Base-by-base conservation (phyloP, 2,329 filamentous ascomycete species). In the Phialophora chinensis region DNA sequence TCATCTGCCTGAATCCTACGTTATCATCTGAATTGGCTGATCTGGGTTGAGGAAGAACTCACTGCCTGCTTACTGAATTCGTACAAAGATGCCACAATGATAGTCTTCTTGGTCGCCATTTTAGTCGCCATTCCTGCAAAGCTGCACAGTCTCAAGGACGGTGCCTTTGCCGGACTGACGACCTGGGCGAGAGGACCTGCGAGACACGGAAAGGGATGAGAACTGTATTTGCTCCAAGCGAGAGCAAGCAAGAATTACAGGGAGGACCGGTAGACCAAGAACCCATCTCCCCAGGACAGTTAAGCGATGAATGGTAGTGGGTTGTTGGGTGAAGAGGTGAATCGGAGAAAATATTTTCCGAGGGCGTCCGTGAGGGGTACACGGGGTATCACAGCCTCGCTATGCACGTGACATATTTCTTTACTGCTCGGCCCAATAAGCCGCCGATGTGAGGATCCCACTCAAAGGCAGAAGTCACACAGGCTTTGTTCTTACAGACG, bases 21-120 rank as follows among this genome's bases (percentile, higher is more conserved):
- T 49, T 29, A 53, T n/a, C 25, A 42, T 31, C 6, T 12, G 20
- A 8, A 20, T 23, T 11, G 7, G 23, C n/a, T 23, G 20, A 25
- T 25, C n/a, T 20, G 29, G 33, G 1, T 10, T 4, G 4, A 56
- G 25, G 20, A 2, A 12, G 17, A 31, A 71, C 64, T 55, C 56
- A 69, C 69, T 20, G 64, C 69, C 17, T 62, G 7, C 10, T 65
- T 42, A 50, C 53, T 69, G 31, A 67, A 69, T 17, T 67, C 65
- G 23, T 55, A 67, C 12, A 69, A 35, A 12, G 69, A 63, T n/a
- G 59, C 58, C 42, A 69, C 64, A 20, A 63, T 66, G 35, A 68
- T 49, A 42, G 61, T 69, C 66, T 66, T 69, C 59, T 54, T 61
- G 5, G 20, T n/a, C 17, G 38, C 38, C 38, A 44, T 44, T 56